Evolutionary conservation across 441 rosid genomes (phyloP), one percentile per base, ranked within the genome.

Genomic region (Euphorbia corollata): DNA sequence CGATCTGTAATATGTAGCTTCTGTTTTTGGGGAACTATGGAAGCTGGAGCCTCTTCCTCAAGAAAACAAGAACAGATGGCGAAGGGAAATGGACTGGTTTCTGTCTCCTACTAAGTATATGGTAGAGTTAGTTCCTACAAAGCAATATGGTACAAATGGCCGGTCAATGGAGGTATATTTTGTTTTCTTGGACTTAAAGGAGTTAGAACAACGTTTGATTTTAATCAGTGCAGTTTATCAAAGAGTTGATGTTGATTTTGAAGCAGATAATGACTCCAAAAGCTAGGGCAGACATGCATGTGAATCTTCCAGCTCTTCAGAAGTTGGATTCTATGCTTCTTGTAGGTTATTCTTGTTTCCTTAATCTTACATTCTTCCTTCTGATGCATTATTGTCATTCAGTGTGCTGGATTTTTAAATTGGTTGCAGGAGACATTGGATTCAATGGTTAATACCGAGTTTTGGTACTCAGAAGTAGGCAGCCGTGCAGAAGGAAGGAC

Each of bases 271-370:
- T 94, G 99, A 86, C 95, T 2, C 94, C 99, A 0, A 89, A 88
- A 78, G 88, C 84, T 19, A 97, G 99, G 43, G 88, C 96, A 13
- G 99, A 94, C 84, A 80, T 94, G 76, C 92, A 85, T 65, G 76
- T 91, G 87, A 94, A 91, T 77, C 97, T 94, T 76, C 98, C 99
- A 19, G 99, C 99, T 54, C 95, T 94, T 67, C 87, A 85, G 74
- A 90, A 89, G 78, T 67, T 94, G 78, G 99, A 94, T 77, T 84
- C 97, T 45, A 87, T 94, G 98, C 95, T 94, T 59, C 82, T 84
- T 64, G 99, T 94, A 84, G 38, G 95, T 59, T 59, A 66, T 75
- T 75, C 70, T 72, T 78, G 55, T 38, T 22, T 77, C 51, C 48
- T 53, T 6, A 63, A 20, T 22, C 68, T 71, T 20, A 34, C 27